Base-by-base conservation (phyloP, 345 rosid genomes). In the Gossypium arboreum region DNA sequence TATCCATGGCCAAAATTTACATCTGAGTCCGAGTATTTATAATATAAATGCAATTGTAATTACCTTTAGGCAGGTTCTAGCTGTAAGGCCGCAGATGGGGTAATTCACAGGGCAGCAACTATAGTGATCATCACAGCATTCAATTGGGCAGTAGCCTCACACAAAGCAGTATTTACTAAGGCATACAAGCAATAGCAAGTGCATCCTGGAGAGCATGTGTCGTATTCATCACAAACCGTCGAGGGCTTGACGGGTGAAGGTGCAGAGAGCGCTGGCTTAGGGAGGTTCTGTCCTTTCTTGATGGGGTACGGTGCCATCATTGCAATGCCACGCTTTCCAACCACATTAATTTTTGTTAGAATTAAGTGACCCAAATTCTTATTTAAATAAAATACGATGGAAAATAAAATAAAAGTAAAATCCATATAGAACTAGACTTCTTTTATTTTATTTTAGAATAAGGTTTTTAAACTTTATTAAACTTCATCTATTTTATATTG, bases 81-180 rank as follows among this genome's bases (percentile, higher is more conserved):
- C 85, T 20, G 84, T 50, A 73, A 85, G 51, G 76, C 90, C 87
- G 22, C 96, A 94, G 25, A 91, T 70, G 12, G 98, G 94, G 75
- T 83, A 90, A 34, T 89, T 85, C 1, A 78, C 83, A 15, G 97
- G 97, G 84, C 94, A 92, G 88, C 98, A 94, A 72, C 97, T 91
- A 70, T 79, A 80, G 24, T 78, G 84, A 51, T 88, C 93, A 2
- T 87, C 87, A 11, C 98, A 93, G 88, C 89, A 92, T 78, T 93
- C 89, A 2, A 82, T 76, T 0, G 95, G 91, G 81, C 98, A 93
- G 84, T 94, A 93, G 54, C 98, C 98, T 97, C 97, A 91, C 47
- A 78, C 87, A 16, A 84, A 90, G 84, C 95, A 93, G 83, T 73
- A 78, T 9, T 81, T 65, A 6, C 80, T 80, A 58, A 77, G 84